These are phyloP conservation scores for Pseudomassariella vexata DNA, from an alignment of 2,329 filamentous ascomycete genomes.

Conservation along the genomic window DNA sequence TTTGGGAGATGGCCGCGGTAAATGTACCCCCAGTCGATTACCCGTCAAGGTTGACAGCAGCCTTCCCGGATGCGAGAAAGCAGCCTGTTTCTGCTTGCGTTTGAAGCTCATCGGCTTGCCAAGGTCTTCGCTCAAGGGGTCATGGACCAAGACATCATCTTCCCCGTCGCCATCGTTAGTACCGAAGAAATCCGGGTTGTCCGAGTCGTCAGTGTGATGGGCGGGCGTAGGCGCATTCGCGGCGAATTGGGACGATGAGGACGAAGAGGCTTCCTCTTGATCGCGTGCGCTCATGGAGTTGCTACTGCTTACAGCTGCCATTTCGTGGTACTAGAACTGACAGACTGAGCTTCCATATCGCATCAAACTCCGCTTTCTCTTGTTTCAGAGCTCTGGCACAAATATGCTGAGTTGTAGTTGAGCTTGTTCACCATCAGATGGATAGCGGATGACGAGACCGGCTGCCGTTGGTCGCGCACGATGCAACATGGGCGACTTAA, in stretches of 20 bases:
- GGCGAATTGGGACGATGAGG: slow-evolving; percentile 15
- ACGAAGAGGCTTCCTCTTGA: slow-evolving; percentile 21
- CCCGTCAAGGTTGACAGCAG: slow-evolving; percentile 44
- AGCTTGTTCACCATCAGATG: too few species aligned
- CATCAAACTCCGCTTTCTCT: too few species aligned
- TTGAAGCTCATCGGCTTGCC: slow-evolving; percentile 62
- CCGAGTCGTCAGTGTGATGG: slow-evolving; percentile 19
- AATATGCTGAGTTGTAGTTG: too few species aligned
- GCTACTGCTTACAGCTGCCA: slow-evolving; percentile 18
- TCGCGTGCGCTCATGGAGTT: slow-evolving; percentile 18
- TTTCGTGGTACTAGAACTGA: slow-evolving; percentile 16
- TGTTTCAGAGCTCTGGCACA: too few species aligned
- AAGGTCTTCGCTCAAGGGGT: slow-evolving; percentile 47
- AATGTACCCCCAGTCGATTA: slow-evolving; percentile 21
- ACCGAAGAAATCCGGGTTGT: slow-evolving; percentile 21
- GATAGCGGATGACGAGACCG: too few species aligned
- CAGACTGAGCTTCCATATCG: slow-evolving; percentile 21
- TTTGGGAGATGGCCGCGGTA: slow-evolving; percentile 10
- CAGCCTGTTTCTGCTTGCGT: slow-evolving; percentile 53
- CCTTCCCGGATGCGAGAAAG: slow-evolving; percentile 39
- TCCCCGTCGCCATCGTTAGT: slow-evolving; percentile 12
- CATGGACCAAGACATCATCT: slow-evolving; percentile 42
- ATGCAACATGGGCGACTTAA: too few species aligned
- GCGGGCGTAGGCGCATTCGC: slow-evolving; percentile 10
- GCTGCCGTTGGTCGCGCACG: too few species aligned